Percentiles rank a stretch among this genome's conserved stretches.
phyloP scores from a whole-genome alignment of 345 rosid genomes.

The Citrus inodora region DNA sequence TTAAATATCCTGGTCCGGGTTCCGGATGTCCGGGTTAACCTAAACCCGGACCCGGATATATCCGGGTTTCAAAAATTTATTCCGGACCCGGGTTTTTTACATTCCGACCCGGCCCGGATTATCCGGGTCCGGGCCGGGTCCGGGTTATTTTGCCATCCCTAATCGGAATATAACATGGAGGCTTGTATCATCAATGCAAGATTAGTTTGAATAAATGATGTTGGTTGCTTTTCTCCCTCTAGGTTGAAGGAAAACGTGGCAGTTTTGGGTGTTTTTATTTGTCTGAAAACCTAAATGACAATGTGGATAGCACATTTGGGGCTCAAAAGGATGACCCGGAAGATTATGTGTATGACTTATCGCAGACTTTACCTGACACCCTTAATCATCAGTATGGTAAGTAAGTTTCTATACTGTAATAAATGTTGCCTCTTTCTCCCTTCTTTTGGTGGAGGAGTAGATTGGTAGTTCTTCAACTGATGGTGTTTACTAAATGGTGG shows the following conservation, averaged over 20 bases:
- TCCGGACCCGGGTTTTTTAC: no score
- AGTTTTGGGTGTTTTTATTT: conserved; percentile 70
- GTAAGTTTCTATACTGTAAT: conserved; percentile 9
- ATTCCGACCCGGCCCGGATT: no score
- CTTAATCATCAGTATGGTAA: conserved; percentile 54
- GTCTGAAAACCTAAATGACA: conserved; percentile 52
- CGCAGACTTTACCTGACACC: conserved; percentile 65
- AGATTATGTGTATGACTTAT: conserved; percentile 36
- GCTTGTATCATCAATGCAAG: not conserved
- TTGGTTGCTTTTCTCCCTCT: conserved; percentile 20
- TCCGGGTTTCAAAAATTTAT: no score
- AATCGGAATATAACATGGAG: conserved; percentile 1
- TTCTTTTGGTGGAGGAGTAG: not conserved
- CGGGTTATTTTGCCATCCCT: no score
- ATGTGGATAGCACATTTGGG: conserved; percentile 30
- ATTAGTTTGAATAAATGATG: not conserved
- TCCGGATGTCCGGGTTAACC: no score
- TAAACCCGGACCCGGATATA: no score
- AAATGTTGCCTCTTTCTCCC: not conserved
- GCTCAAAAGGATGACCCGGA: conserved; percentile 27
- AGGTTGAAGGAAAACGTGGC: conserved; percentile 73
- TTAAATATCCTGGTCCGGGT: no score
- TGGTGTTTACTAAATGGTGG: not conserved
- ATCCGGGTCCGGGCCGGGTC: no score
- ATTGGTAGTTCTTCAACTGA: not conserved